phyloP scores from a whole-genome alignment of 495 filamentous ascomycete genomes.

The Pyrenula aspistea region DNA sequence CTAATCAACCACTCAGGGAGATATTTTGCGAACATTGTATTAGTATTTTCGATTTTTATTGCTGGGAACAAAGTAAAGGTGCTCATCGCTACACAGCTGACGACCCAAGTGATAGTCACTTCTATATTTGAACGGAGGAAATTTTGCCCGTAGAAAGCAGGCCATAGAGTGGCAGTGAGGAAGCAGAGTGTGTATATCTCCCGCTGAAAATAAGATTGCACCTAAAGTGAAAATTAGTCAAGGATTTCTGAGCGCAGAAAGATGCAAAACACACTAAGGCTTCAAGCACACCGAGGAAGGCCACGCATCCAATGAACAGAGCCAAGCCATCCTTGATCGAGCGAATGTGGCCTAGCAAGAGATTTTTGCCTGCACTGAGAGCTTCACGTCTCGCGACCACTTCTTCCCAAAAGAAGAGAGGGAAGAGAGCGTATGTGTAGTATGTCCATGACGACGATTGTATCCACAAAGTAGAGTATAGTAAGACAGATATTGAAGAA shows the following conservation, averaged over 20 bases:
- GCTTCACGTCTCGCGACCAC: constrained; percentile 70
- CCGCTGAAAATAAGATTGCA: constrained; percentile 79
- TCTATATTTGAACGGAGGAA: constrained; percentile 55
- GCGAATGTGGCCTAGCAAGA: constrained; percentile 55
- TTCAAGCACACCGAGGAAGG: constrained; percentile 64
- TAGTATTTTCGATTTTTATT: constrained; percentile 67
- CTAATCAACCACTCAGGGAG: not conserved
- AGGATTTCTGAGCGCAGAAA: constrained; percentile 4
- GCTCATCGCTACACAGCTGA: constrained; percentile 74
- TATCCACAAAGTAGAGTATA: constrained; percentile 69
- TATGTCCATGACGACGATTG: constrained; percentile 76
- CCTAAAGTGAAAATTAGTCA: constrained; percentile 25
- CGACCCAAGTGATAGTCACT: constrained; percentile 61
- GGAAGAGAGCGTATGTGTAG: constrained; percentile 87
- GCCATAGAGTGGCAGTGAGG: constrained; percentile 65
- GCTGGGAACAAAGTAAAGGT: constrained; percentile 82
- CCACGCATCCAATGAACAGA: constrained; percentile 48
- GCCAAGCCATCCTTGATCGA: constrained; percentile 40
- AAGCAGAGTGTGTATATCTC: constrained; percentile 81
- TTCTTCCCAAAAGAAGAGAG: constrained; percentile 93
- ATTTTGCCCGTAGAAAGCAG: constrained; percentile 53
- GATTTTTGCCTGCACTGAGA: constrained; percentile 51
- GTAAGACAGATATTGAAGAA: constrained; percentile 54
- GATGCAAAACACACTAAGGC: constrained; percentile 53
- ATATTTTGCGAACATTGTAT: constrained; percentile 55